These are phyloP conservation scores for Nicotiana noctiflora DNA, from an alignment of 257 asterid species.

Conservation along the genomic window DNA sequence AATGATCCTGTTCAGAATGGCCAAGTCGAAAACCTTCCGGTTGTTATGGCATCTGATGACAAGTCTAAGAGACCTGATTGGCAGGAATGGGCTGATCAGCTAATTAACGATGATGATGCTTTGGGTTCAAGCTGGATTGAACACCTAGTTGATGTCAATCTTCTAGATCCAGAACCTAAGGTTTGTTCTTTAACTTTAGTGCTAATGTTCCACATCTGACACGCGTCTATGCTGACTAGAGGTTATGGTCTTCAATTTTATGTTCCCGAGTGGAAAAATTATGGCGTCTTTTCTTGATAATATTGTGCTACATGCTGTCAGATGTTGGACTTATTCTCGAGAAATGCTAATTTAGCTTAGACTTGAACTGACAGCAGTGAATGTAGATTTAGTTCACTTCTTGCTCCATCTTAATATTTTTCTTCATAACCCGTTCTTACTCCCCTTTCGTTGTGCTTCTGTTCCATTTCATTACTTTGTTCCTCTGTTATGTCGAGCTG, in stretches of 20 bases:
- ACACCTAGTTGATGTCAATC: conserved; percentile 52
- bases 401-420: no score
- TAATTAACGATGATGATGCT: conserved; percentile 45
- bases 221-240: neutral
- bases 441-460: no score
- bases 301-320: neutral
- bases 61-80: conserved; percentile 42
- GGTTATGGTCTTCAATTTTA: neutral
- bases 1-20: conserved; percentile 26
- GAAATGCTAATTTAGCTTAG: neutral
- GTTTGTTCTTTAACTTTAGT: conserved; percentile 28
- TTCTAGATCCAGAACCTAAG: conserved; percentile 61
- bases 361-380: neutral
- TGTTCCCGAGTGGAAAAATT: neutral
- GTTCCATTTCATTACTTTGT: no score
- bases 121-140: conserved; percentile 56
- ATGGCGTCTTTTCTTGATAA: neutral
- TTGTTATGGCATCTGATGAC: conserved; percentile 31
- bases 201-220: neutral
- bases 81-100: conserved; percentile 69
- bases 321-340: neutral
- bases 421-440: no score
- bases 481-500: no score
- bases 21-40: conserved; percentile 32
- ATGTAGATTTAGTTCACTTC: neutral